phyloP scores from a whole-genome alignment of 768 basidiomycete species.

The Naganishia vaughanmartiniae region DNA sequence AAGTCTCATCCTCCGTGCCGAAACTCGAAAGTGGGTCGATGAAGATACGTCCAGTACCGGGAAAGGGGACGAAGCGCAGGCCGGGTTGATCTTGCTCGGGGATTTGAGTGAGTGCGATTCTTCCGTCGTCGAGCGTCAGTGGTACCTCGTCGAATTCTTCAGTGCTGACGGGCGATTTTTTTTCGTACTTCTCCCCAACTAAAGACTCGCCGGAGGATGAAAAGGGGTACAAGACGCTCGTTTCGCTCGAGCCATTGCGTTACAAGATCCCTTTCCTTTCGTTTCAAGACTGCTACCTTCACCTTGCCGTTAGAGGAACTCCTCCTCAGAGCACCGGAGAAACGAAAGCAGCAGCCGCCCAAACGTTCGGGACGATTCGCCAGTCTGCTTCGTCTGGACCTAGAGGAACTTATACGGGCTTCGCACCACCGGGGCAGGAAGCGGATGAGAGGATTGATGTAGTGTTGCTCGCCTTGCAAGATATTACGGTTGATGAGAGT shows the following conservation, averaged over 20 bases:
- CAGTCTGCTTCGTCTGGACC: conserved; percentile 18
- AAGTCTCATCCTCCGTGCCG: conserved; percentile 44
- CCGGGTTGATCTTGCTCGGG: conserved; percentile 42
- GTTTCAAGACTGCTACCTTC: conserved; percentile 38
- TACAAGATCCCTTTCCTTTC: conserved; percentile 32
- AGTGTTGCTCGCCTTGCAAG: conserved; percentile 9
- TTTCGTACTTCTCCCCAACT: neutral
- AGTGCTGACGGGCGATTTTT: neutral
- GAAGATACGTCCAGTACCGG: neutral
- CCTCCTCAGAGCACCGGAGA: neutral
- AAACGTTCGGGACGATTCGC: neutral
- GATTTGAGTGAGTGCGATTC: conserved; percentile 45
- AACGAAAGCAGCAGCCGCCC: neutral
- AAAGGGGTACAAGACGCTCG: conserved; percentile 49
- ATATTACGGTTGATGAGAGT: neutral
- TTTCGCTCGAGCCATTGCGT: conserved; percentile 34
- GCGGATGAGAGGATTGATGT: conserved; percentile 29
- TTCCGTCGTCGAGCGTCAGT: too few species aligned
- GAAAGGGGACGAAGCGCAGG: conserved; percentile 11
- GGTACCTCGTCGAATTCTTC: neutral
- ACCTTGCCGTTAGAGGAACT: conserved; percentile 24
- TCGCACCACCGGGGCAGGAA: conserved; percentile 14
- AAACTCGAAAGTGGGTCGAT: conserved; percentile 35
- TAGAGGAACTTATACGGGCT: conserved; percentile 27
- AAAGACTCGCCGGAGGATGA: conserved; percentile 49